phyloP scores from a whole-genome alignment of 768 basidiomycete genomes.

The Cystobasidium ongulense region DNA sequence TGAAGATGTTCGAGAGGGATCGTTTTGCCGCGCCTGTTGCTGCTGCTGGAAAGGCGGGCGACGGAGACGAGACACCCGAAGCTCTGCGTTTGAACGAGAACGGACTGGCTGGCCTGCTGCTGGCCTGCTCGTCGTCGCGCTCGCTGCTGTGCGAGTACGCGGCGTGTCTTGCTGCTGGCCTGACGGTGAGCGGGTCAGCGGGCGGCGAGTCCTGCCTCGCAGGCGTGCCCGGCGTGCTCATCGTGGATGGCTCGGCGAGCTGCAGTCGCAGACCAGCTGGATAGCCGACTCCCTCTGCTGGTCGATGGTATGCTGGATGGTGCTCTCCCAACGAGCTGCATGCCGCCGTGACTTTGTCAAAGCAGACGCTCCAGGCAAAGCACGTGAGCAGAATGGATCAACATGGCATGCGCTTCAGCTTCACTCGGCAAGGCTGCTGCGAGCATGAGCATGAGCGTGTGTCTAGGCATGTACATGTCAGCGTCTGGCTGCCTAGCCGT shows the following conservation, averaged over 20 bases:
- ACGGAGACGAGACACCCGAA: background rate
- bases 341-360: no score
- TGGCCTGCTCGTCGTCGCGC: background rate
- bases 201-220: background rate
- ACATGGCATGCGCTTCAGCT: no score
- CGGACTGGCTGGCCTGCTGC: background rate
- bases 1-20: slow-evolving; percentile 8
- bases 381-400: no score
- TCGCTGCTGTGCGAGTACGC: background rate
- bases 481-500: background rate
- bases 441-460: no score
- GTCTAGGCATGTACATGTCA: no score
- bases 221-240: background rate
- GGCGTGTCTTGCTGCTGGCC: background rate
- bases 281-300: no score
- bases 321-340: no score
- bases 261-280: no score
- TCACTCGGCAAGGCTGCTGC: no score
- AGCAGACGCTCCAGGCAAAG: no score
- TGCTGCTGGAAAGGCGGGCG: background rate
- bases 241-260: no score
- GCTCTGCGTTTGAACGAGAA: slow-evolving; percentile 2
- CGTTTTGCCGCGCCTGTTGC: background rate
- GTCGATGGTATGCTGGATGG: no score
- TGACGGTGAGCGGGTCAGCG: background rate